These are phyloP conservation scores for Pelargonium nanum DNA, from an alignment of 345 rosid genomes.

Conservation along the genomic window DNA sequence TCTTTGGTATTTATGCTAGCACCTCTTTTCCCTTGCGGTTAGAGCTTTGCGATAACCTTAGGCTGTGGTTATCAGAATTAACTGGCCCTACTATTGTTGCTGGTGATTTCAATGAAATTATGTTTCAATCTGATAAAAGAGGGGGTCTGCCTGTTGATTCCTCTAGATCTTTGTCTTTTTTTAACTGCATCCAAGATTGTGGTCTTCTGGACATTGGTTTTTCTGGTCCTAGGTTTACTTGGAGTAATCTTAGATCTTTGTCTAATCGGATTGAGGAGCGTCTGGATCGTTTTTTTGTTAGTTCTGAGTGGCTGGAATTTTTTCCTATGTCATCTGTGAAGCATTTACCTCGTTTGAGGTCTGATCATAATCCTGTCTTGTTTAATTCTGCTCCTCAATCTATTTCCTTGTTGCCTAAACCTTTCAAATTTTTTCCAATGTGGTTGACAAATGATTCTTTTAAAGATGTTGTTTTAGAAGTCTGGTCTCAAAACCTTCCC, in stretches of 20 bases:
- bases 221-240: not conserved
- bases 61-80: too few species aligned
- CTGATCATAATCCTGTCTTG: not conserved
- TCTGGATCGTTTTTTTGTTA: not conserved
- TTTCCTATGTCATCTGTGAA: not conserved
- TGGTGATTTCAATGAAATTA: not conserved
- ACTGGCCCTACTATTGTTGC: not conserved
- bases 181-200: not conserved
- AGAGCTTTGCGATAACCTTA: too few species aligned
- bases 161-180: not conserved
- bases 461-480: not conserved
- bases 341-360: not conserved
- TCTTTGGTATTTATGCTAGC: too few species aligned
- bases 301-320: not conserved
- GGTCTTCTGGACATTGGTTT: not conserved
- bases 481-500: not conserved
- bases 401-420: too few species aligned
- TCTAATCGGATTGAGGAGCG: not conserved
- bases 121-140: not conserved
- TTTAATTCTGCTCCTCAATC: not conserved
- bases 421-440: not conserved
- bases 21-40: too few species aligned
- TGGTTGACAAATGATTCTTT: not conserved
- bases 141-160: not conserved
- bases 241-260: not conserved